phyloP scores from a whole-genome alignment of 768 basidiomycete genomes.

The Podaxis carcinomalis region DNA sequence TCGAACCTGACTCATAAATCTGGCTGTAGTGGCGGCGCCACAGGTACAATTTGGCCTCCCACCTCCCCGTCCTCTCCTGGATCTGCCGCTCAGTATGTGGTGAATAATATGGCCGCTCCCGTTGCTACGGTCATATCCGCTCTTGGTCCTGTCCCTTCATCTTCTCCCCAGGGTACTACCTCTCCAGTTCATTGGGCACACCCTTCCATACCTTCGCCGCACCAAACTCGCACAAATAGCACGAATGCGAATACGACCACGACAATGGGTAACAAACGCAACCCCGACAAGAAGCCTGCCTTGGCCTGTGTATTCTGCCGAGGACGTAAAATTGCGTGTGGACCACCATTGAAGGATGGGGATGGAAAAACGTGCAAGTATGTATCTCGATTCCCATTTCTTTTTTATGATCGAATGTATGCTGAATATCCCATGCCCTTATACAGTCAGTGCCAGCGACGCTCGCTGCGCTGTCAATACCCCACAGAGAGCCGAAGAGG shows the following conservation, averaged over 20 bases:
- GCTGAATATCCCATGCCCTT: constrained; percentile 19
- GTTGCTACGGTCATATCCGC: neutral
- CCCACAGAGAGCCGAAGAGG: constrained; percentile 68
- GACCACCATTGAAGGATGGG: constrained; percentile 49
- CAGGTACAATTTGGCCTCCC: neutral
- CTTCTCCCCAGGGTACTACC: neutral
- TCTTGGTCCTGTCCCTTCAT: neutral
- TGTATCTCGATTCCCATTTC: constrained; percentile 25
- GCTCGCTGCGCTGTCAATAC: constrained; percentile 67
- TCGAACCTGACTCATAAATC: neutral
- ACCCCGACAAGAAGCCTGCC: constrained; percentile 49
- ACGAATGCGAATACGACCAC: constrained; percentile 13
- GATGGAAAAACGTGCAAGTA: constrained; percentile 63
- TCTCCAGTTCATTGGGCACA: neutral
- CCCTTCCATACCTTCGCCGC: constrained; percentile 18
- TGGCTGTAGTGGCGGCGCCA: neutral
- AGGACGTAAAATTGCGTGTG: constrained; percentile 67
- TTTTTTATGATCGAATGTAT: constrained; percentile 8
- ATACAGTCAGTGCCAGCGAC: constrained; percentile 65
- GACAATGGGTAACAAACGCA: constrained; percentile 26
- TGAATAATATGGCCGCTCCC: neutral
- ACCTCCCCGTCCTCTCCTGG: neutral
- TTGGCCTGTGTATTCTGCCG: constrained; percentile 65
- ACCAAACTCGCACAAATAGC: neutral
- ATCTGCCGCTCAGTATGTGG: neutral